These are phyloP conservation scores for Warburgia ugandensis DNA, from an alignment of 164 flowering plant genomes.

Conservation along the genomic window DNA sequence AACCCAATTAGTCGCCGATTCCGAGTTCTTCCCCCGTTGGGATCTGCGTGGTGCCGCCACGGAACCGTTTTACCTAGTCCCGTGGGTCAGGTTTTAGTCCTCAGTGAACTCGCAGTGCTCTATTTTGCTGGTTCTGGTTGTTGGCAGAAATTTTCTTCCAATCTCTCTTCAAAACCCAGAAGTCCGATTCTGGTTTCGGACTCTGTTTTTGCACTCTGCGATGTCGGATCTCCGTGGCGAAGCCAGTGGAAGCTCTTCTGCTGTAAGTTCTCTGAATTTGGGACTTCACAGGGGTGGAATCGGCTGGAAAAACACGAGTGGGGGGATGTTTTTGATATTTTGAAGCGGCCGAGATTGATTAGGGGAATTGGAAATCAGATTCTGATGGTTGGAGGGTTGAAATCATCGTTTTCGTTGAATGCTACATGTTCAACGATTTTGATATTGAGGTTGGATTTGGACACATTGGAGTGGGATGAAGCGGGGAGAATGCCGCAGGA, in stretches of 20 bases:
- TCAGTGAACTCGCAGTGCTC: slow-evolving; percentile 71
- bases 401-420: slow-evolving; percentile 59
- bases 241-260: slow-evolving; percentile 74
- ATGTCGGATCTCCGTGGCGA: slow-evolving; percentile 90
- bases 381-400: slow-evolving; percentile 82
- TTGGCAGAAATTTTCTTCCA: slow-evolving; percentile 75
- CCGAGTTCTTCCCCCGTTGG: slow-evolving; percentile 63
- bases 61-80: slow-evolving; percentile 69
- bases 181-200: slow-evolving; percentile 60
- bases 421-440: slow-evolving; percentile 68
- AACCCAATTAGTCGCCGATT: slow-evolving; percentile 65
- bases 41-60: slow-evolving; percentile 96
- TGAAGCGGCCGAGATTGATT: slow-evolving; percentile 75
- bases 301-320: slow-evolving; percentile 70
- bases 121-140: slow-evolving; percentile 31
- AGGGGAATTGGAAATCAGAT: slow-evolving; percentile 37
- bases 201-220: slow-evolving; percentile 58
- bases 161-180: slow-evolving; percentile 75
- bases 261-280: slow-evolving; percentile 22
- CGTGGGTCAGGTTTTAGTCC: slow-evolving; percentile 46
- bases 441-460: slow-evolving; percentile 74
- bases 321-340: slow-evolving; percentile 85
- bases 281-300: slow-evolving; percentile 37
- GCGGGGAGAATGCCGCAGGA: slow-evolving; percentile 83
- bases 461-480: slow-evolving; percentile 82